A percentile compares a stretch with the other conserved stretches of the same genome.
These are phyloP conservation scores for Lachnum nothofagi DNA, from an alignment of 2,329 filamentous ascomycete genomes.

Conservation along the genomic window DNA sequence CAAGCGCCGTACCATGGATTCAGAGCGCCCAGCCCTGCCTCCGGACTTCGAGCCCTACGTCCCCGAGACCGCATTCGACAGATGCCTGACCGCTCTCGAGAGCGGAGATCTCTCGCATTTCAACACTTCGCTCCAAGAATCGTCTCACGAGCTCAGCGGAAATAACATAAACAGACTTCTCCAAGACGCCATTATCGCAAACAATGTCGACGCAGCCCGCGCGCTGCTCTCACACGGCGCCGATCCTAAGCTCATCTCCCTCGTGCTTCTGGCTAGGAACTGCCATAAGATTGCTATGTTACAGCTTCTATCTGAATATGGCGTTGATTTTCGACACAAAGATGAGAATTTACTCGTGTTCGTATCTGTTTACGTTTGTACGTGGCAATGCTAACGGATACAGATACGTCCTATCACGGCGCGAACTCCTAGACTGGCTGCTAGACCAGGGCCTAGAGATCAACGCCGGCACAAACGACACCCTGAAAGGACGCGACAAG, in stretches of 20 bases:
- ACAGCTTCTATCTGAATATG: constrained; percentile 1
- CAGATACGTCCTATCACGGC: background rate
- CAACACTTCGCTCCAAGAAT: too few relatives aligned
- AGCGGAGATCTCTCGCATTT: too few relatives aligned
- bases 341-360: background rate
- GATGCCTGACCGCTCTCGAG: too few relatives aligned
- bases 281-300: background rate
- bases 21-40: too few relatives aligned
- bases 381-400: background rate
- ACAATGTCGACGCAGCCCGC: background rate
- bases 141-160: too few relatives aligned
- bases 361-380: background rate
- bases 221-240: constrained; percentile 3
- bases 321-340: background rate
- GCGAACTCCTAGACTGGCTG: constrained; percentile 10
- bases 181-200: too few relatives aligned
- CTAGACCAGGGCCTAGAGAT: constrained; percentile 12
- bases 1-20: too few relatives aligned
- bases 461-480: constrained; percentile 1
- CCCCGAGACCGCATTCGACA: too few relatives aligned
- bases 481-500: background rate
- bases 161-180: too few relatives aligned
- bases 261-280: background rate
- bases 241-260: background rate
- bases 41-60: too few relatives aligned